Evolutionary conservation across 495 filamentous ascomycete genomes (phyloP).

Genomic region (Thermothielavioides terrestris): DNA sequence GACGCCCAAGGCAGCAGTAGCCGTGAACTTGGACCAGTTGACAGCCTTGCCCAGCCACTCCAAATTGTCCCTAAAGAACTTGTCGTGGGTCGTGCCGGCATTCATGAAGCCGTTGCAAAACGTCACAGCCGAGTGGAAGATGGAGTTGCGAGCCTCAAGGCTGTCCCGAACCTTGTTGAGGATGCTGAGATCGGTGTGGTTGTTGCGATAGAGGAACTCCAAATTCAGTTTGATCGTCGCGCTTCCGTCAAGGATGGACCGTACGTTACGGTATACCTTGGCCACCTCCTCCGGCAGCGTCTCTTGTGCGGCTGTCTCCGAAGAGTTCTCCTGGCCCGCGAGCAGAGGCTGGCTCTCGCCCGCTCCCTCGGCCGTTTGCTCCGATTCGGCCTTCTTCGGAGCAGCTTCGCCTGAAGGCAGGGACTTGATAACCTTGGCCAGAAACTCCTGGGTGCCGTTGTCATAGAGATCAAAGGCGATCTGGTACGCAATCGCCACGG

Average conservation of each 20-base stretch:
- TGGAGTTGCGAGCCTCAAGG: slow-evolving; percentile 90
- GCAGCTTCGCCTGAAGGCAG: slow-evolving; percentile 57
- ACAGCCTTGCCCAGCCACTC: slow-evolving; percentile 98
- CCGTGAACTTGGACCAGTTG: slow-evolving; percentile 99
- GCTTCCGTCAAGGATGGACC: slow-evolving; percentile 78
- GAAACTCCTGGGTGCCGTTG: slow-evolving; percentile 94
- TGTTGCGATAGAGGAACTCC: slow-evolving; percentile 93
- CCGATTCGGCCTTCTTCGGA: slow-evolving; percentile 42
- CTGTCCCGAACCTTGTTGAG: slow-evolving; percentile 95
- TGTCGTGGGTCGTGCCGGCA: slow-evolving; percentile 94
- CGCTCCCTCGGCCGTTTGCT: slow-evolving; percentile 42
- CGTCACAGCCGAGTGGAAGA: slow-evolving; percentile 94
- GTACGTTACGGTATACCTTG: slow-evolving; percentile 67
- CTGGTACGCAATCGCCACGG: slow-evolving; percentile 84
- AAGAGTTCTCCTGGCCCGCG: slow-evolving; percentile 25
- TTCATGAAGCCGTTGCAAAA: slow-evolving; percentile 99
- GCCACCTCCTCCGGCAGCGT: slow-evolving; percentile 40
- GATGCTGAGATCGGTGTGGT: slow-evolving; percentile 71
- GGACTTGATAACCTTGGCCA: slow-evolving; percentile 78
- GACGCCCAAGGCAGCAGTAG: slow-evolving; percentile 91
- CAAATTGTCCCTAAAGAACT: slow-evolving; percentile 93
- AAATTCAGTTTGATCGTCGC: slow-evolving; percentile 89
- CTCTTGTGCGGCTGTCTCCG: slow-evolving; percentile 30
- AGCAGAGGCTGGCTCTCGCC: slow-evolving; percentile 40
- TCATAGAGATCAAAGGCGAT: slow-evolving; percentile 97